A percentile compares a stretch with the other conserved stretches of the same genome.
phyloP scores from a whole-genome alignment of 2,329 filamentous ascomycete genomes.

The Mycosphaerelloides madeirae region DNA sequence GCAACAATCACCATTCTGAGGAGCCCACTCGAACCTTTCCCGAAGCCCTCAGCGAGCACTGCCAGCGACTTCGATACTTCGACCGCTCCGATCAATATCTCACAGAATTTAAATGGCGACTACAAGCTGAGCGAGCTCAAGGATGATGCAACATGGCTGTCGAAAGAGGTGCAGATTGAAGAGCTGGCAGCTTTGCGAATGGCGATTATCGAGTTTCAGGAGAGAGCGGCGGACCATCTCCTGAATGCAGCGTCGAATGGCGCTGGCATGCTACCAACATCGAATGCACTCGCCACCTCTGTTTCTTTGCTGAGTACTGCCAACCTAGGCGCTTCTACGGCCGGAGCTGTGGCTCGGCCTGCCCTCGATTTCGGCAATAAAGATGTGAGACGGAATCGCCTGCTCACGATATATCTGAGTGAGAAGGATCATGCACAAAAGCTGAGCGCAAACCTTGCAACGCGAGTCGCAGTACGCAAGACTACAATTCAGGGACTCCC shows the following conservation, averaged over 20 bases:
- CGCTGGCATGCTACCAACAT: constrained; percentile 3
- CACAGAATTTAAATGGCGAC: constrained; percentile 60
- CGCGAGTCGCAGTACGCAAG: constrained; percentile 18
- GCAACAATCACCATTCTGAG: constrained; percentile 65
- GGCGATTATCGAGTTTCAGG: constrained; percentile 78
- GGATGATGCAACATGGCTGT: constrained; percentile 80
- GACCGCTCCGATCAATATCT: constrained; percentile 80
- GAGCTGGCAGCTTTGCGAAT: constrained; percentile 77
- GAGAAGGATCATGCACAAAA: constrained; percentile 23
- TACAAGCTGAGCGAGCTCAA: constrained; percentile 78
- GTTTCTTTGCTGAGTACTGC: constrained; percentile 13
- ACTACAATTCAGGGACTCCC: constrained; percentile 8
- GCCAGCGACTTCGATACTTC: constrained; percentile 69
- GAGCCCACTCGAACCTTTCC: constrained; percentile 64
- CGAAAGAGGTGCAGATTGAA: constrained; percentile 70
- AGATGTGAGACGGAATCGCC: constrained; percentile 24
- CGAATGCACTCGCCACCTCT: constrained; percentile 10
- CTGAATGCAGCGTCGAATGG: constrained; percentile 40
- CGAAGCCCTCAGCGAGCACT: constrained; percentile 46
- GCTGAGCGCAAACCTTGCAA: constrained; percentile 20
- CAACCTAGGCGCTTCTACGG: constrained; percentile 13
- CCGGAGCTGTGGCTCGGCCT: constrained; percentile 5
- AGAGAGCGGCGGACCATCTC: constrained; percentile 67
- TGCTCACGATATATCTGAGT: constrained; percentile 25
- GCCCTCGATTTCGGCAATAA: constrained; percentile 23